phyloP scores from a whole-genome alignment of 345 rosid genomes.

The Linum trigynum region DNA sequence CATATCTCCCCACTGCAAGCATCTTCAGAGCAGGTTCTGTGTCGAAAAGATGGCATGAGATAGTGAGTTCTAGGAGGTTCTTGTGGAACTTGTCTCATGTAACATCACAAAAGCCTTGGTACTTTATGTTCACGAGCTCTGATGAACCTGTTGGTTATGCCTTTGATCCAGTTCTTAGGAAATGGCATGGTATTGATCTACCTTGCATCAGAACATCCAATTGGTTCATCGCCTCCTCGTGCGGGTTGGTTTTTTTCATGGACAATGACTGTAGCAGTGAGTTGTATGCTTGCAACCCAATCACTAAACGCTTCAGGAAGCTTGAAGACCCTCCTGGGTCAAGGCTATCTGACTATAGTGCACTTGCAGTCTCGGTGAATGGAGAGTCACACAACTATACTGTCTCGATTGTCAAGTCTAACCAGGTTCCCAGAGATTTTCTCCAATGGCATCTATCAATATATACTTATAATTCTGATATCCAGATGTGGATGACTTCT shows the following conservation, averaged over 20 bases:
- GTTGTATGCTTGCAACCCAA: constrained; percentile 70
- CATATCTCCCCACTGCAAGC: constrained; percentile 77
- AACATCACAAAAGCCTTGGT: constrained; percentile 77
- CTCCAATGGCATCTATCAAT: constrained; percentile 72
- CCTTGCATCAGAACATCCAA: constrained; percentile 66
- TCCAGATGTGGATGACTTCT: constrained; percentile 54
- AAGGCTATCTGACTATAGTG: constrained; percentile 63
- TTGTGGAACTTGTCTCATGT: constrained; percentile 48
- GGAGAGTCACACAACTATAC: constrained; percentile 42
- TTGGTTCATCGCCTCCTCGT: constrained; percentile 75
- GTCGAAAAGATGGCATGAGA: constrained; percentile 87
- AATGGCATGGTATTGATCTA: constrained; percentile 76
- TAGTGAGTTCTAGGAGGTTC: constrained; percentile 71
- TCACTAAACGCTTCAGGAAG: constrained; percentile 45
- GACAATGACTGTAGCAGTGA: constrained; percentile 74
- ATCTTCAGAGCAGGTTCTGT: constrained; percentile 85
- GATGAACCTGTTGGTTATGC: constrained; percentile 88
- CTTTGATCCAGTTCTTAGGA: constrained; percentile 68
- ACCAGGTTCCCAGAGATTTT: constrained; percentile 66
- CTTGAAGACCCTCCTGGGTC: constrained; percentile 59
- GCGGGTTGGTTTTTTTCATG: constrained; percentile 89
- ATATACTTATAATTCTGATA: constrained; percentile 53
- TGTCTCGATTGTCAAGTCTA: constrained; percentile 76
- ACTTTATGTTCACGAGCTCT: constrained; percentile 88
- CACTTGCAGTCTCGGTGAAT: constrained; percentile 56